Percentiles rank a stretch among this genome's conserved stretches.
These are phyloP conservation scores for Metschnikowia amazonensis DNA, from an alignment of 805 yeast genomes.

Conservation along the genomic window DNA sequence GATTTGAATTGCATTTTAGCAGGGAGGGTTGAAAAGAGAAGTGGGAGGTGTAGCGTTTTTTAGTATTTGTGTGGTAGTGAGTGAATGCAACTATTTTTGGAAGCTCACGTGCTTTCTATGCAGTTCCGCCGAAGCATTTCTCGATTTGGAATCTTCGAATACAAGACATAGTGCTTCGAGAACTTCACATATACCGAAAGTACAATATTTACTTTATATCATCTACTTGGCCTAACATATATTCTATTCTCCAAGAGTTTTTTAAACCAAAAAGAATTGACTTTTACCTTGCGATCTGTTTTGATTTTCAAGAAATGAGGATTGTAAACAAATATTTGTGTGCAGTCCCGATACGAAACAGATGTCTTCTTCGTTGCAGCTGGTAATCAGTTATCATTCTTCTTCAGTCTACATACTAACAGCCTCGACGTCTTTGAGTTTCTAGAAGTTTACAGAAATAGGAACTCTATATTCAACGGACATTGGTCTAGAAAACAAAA, in stretches of 20 bases:
- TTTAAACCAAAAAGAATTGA: background rate
- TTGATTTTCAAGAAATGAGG: background rate
- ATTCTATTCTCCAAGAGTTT: too few species aligned
- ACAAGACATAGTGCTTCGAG: too few species aligned
- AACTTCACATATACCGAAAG: background rate
- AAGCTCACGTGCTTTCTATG: conserved; percentile 1
- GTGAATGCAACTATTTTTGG: conserved; percentile 11
- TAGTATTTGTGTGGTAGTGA: background rate
- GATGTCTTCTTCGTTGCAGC: background rate
- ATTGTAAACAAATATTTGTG: conserved; percentile 1
- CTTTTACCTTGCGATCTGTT: background rate
- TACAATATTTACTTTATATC: too few species aligned
- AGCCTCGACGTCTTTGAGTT: background rate
- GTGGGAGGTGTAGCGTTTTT: conserved; percentile 4
- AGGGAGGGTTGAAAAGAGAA: background rate
- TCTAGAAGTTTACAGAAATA: background rate
- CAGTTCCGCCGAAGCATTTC: background rate
- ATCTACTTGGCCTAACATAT: background rate
- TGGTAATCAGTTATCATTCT: background rate
- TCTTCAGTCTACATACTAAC: background rate
- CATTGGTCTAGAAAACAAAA: background rate
- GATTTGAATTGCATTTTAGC: conserved; percentile 36
- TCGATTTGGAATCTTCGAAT: background rate
- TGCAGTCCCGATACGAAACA: background rate
- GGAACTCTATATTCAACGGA: background rate